Evolutionary conservation across 2,329 filamentous ascomycete species (phyloP).

Genomic region (Exophiala sp.): DNA sequence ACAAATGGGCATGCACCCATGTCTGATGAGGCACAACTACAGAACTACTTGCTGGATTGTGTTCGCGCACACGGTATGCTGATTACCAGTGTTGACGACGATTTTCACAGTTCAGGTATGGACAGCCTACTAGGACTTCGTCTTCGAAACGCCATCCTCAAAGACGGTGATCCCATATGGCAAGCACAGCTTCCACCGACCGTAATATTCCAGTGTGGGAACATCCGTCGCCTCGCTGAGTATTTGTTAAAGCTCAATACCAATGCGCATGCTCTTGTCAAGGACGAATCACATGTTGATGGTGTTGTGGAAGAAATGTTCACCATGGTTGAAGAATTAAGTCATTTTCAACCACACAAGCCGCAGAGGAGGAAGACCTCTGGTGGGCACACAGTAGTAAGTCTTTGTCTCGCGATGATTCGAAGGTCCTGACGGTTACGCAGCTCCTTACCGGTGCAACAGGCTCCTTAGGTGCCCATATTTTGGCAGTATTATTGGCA

Average conservation of each 20-base stretch:
- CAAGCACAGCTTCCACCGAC: background rate
- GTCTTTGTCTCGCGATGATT: no score
- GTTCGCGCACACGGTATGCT: constrained; percentile 34
- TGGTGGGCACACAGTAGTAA: no score
- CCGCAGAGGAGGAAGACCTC: no score
- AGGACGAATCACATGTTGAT: constrained; percentile 34
- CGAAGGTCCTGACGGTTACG: no score
- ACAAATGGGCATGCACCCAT: background rate
- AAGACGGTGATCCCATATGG: constrained; percentile 37
- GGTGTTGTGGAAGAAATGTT: constrained; percentile 9
- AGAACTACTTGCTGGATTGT: constrained; percentile 20
- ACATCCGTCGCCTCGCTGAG: background rate
- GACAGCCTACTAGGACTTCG: constrained; percentile 49
- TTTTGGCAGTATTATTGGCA: constrained; percentile 1
- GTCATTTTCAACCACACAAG: background rate
- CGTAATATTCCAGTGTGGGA: constrained; percentile 18
- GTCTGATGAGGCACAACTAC: background rate
- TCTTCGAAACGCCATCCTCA: constrained; percentile 41
- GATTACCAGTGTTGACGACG: constrained; percentile 32
- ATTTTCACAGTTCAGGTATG: constrained; percentile 46
- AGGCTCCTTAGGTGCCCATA: constrained; percentile 10
- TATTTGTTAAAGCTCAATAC: no score
- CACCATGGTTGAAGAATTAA: constrained; percentile 4
- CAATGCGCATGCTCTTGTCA: background rate
- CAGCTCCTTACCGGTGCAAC: constrained; percentile 8